Evolutionary conservation across 2,329 filamentous ascomycete genomes (phyloP), one percentile per base, ranked within the genome.

Genomic region (Talaromyces albobiverticillius): DNA sequence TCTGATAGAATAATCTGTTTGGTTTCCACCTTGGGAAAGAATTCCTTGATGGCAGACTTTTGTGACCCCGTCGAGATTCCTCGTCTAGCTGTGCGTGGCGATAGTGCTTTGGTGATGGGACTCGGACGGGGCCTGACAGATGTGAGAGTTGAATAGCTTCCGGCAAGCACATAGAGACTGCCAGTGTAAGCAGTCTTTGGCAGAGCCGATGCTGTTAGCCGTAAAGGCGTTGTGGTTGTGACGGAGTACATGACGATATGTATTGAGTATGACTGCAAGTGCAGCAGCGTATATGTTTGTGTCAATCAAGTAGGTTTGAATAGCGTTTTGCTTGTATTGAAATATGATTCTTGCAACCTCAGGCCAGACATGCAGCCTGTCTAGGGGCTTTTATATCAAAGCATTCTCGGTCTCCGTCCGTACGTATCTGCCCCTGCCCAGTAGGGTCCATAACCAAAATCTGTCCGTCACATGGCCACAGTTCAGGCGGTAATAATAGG

Each of bases 1-100:
- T 80, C 79, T 0, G 86, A 87, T 55, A 77, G 77, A 40, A 81
- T 77, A 65, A 89, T 87, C 54, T 80, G 76, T 18, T 79, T 73
- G 2, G 83, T 85, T 62, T 80, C 81, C 58, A 72, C 23, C 51
- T 73, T 68, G 1, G 86, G 85, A 62, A 88, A 88, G 71, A 85
- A 83, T 51, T 76, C 73, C 40, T 72, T 70, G 47, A 74, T 64
- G 23, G 69, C 65, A 11, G 34, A 42, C 29, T 63, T 55, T n/a
- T 62, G 61, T 3, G 66, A 64, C 3, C 71, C 71, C 18, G 68
- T 68, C 7, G 72, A 73, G 48, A 43, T 25, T 40, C 22, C 25
- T 26, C 56, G 54, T 45, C 52, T 55, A 6, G 36, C 43, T 5
- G 55, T 54, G 6, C 9, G 55, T 54, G 6, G 46, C 42, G 53